Conservation (phyloP, 345 rosid genomes). For the Zanthoxylum bungeanum region DNA sequence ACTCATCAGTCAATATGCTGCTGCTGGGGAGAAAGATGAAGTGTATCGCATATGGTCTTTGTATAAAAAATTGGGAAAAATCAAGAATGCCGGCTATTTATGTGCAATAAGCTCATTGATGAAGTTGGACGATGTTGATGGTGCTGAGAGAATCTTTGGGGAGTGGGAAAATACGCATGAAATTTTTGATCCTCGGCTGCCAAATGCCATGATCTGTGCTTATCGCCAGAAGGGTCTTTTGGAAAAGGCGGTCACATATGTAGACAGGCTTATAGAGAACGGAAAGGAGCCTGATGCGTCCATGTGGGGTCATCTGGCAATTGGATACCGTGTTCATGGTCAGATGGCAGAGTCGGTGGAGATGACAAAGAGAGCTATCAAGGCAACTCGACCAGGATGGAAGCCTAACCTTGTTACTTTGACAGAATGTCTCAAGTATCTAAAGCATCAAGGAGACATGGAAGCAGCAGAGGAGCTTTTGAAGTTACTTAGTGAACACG, state of each 20-base stretch:
- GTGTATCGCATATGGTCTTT: conserved; percentile 54
- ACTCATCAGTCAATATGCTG: conserved; percentile 45
- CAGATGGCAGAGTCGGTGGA: conserved; percentile 47
- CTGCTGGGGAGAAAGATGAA: conserved; percentile 42
- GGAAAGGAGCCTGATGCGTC: conserved; percentile 28
- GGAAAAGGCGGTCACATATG: conserved; percentile 52
- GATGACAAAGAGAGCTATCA: conserved; percentile 35
- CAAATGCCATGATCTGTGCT: conserved; percentile 41
- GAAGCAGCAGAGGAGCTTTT: too few relatives aligned
- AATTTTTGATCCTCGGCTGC: conserved; percentile 43
- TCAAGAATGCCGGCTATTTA: conserved; percentile 40
- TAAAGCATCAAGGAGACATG: conserved; percentile 26
- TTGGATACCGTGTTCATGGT: conserved; percentile 28
- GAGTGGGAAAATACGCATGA: conserved; percentile 50
- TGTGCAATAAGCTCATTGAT: conserved; percentile 49
- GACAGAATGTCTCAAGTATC: conserved; percentile 38
- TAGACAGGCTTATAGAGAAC: conserved; percentile 26
- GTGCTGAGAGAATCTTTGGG: conserved; percentile 48
- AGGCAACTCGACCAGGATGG: conserved; percentile 29
- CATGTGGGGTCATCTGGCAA: conserved; percentile 42
- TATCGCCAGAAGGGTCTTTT: conserved; percentile 46
- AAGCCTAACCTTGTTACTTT: conserved; percentile 28
- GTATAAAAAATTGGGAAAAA: conserved; percentile 35
- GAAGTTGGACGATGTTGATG: conserved; percentile 49
- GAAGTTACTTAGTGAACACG: conserved; percentile 9